A percentile compares a stretch with the other conserved stretches of the same genome.
phyloP scores from a whole-genome alignment of 2,329 filamentous ascomycete genomes.

The Fusarium concolor region DNA sequence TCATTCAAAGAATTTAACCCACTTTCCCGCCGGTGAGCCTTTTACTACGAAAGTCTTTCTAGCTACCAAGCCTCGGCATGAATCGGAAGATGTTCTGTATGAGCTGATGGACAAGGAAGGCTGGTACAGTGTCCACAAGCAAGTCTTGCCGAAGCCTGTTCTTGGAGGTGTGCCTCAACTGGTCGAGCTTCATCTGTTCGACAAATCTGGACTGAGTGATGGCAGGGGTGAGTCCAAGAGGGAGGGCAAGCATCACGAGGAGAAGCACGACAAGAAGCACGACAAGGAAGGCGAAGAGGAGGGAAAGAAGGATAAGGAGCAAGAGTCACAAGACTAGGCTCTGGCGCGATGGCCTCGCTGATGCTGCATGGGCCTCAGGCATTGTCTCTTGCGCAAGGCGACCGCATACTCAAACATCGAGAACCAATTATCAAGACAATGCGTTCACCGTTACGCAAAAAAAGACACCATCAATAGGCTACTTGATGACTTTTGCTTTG shows the following conservation, averaged over 20 bases:
- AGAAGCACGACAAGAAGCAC: neutral
- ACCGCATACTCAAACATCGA: conserved; percentile 21
- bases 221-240: conserved; percentile 19
- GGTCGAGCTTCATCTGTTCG: conserved; percentile 66
- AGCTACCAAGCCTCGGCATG: conserved; percentile 67
- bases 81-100: conserved; percentile 63
- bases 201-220: conserved; percentile 50
- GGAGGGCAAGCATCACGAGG: neutral
- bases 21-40: conserved; percentile 27
- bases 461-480: conserved; percentile 3
- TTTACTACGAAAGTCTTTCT: conserved; percentile 60
- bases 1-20: conserved; percentile 52
- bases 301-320: neutral
- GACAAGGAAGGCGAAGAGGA: neutral
- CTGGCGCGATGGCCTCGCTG: neutral
- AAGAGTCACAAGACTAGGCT: conserved; percentile 14
- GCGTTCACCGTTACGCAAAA: conserved; percentile 20
- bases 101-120: conserved; percentile 57
- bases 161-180: conserved; percentile 58
- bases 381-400: conserved; percentile 20
- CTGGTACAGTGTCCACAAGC: conserved; percentile 59
- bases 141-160: conserved; percentile 59
- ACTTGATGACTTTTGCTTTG: neutral
- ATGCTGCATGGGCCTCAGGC: conserved; percentile 29
- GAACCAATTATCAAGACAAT: conserved; percentile 34